A percentile compares a stretch with the other conserved stretches of the same genome.
phyloP scores from a whole-genome alignment of 2,329 filamentous ascomycete genomes.

The Orbilia ellipsospora region DNA sequence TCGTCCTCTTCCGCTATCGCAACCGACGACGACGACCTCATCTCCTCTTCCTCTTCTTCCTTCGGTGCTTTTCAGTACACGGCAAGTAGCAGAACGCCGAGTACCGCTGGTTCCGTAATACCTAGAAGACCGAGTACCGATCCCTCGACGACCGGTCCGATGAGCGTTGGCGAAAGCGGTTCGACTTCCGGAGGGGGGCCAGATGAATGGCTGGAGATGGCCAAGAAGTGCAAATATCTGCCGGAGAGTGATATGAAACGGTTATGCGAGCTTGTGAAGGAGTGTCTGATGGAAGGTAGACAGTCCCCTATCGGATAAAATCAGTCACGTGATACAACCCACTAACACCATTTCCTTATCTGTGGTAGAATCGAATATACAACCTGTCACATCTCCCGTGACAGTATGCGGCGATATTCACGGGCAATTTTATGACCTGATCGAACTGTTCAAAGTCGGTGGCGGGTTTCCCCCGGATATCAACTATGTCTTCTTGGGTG shows the following conservation, averaged over 20 bases:
- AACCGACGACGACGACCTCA: constrained; percentile 40
- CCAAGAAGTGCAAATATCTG: constrained; percentile 96
- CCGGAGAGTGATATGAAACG: constrained; percentile 98
- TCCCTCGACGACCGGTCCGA: constrained; percentile 59
- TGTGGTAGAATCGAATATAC: constrained; percentile 89
- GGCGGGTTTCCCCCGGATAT: constrained; percentile 88
- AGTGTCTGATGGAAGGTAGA: constrained; percentile 95
- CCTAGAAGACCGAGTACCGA: constrained; percentile 53
- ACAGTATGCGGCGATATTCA: constrained; percentile 98
- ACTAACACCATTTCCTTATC: constrained; percentile 10
- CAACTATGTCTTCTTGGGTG: constrained; percentile 78
- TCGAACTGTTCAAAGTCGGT: constrained; percentile 95
- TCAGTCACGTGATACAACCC: constrained; percentile 3
- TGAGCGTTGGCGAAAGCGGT: constrained; percentile 71
- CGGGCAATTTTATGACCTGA: constrained; percentile 96
- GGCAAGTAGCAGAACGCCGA: constrained; percentile 46
- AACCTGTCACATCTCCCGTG: constrained; percentile 95
- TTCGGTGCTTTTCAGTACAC: constrained; percentile 50
- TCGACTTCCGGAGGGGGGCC: constrained; percentile 86
- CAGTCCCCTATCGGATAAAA: neutral
- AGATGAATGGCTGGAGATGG: constrained; percentile 96
- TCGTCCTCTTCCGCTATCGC: constrained; percentile 41
- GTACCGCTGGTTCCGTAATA: constrained; percentile 36
- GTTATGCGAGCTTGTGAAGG: constrained; percentile 98
- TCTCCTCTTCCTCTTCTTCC: constrained; percentile 25